Evolutionary conservation across 495 filamentous ascomycete genomes (phyloP).

Genomic region (Aeminium ludgeri): DNA sequence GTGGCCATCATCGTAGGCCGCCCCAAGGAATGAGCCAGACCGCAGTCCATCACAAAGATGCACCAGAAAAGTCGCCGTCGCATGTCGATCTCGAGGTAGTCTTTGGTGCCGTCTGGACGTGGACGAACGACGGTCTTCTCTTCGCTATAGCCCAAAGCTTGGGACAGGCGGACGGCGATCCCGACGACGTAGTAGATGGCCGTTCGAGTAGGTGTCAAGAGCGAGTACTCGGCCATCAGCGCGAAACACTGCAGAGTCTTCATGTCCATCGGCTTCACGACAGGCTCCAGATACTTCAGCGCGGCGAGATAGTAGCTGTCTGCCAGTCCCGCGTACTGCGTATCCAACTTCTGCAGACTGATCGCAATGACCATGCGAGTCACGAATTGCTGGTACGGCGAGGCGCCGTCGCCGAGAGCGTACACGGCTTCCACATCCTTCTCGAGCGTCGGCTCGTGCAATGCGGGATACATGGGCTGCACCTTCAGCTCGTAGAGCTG

Average conservation of each 20-base stretch:
- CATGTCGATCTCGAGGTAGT: conserved; percentile 70
- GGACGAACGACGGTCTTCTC: conserved; percentile 54
- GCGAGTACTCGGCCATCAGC: conserved; percentile 77
- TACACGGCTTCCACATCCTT: conserved; percentile 66
- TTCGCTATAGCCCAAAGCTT: conserved; percentile 68
- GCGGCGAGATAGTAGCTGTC: conserved; percentile 86
- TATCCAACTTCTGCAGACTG: conserved; percentile 73
- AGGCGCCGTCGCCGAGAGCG: conserved; percentile 43
- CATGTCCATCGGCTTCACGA: conserved; percentile 64
- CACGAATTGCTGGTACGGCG: conserved; percentile 66
- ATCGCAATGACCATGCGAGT: conserved; percentile 81
- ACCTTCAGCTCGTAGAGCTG: conserved; percentile 70
- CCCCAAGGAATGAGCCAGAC: conserved; percentile 70
- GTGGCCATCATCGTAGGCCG: conserved; percentile 69
- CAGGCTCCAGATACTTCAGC: conserved; percentile 58
- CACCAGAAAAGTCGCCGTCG: conserved; percentile 75
- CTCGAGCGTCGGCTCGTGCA: conserved; percentile 70
- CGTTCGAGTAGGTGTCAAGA: conserved; percentile 76
- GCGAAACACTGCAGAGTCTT: conserved; percentile 79
- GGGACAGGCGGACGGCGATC: conserved; percentile 65
- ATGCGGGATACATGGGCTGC: conserved; percentile 65
- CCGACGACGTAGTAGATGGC: conserved; percentile 85
- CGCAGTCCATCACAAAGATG: conserved; percentile 67
- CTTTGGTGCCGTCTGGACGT: conserved; percentile 23
- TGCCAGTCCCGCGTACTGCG: conserved; percentile 64